Percentiles rank a stretch among this genome's conserved stretches.
Evolutionary conservation across 495 filamentous ascomycete species (phyloP).

Genomic region (Xylaria flabelliformis): DNA sequence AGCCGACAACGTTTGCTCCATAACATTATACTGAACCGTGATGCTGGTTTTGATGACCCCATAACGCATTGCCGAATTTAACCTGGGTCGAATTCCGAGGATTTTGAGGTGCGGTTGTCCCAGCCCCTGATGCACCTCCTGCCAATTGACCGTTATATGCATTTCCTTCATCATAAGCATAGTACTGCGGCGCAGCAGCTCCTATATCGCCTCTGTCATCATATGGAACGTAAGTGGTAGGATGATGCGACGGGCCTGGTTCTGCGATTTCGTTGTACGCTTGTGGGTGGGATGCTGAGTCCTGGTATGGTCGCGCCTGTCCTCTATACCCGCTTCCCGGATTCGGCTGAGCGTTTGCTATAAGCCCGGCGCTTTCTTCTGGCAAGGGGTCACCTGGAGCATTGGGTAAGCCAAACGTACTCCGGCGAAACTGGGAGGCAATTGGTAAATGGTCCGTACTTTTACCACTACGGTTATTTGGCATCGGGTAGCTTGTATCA

Average conservation of each 20-base stretch:
- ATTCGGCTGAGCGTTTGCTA: conserved; percentile 55
- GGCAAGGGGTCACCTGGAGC: conserved; percentile 32
- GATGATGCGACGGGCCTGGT: conserved; percentile 22
- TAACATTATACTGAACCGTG: not conserved
- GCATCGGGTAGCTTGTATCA: conserved; percentile 43
- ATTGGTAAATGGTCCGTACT: conserved; percentile 49
- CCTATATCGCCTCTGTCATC: conserved; percentile 39
- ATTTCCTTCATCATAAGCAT: conserved; percentile 31
- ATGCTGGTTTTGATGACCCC: conserved; percentile 33
- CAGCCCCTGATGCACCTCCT: conserved; percentile 32
- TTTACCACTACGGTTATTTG: conserved; percentile 35
- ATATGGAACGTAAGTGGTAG: conserved; percentile 31
- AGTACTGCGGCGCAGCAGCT: conserved; percentile 32
- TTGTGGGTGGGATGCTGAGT: conserved; percentile 32
- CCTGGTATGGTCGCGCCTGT: conserved; percentile 31
- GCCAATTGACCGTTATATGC: conserved; percentile 10
- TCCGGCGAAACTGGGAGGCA: conserved; percentile 51
- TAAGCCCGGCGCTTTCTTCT: conserved; percentile 55
- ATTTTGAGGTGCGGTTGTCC: conserved; percentile 22
- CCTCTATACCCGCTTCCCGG: conserved; percentile 36
- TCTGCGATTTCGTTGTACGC: conserved; percentile 37
- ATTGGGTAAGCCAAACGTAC: conserved; percentile 40
- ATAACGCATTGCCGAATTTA: conserved; percentile 36
- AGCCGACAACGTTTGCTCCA: not conserved
- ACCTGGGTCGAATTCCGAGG: conserved; percentile 34